Percentiles rank a stretch among this genome's conserved stretches.
These are phyloP conservation scores for Bromus sterilis DNA, from an alignment of 176 grass and related monocot species.

Conservation along the genomic window DNA sequence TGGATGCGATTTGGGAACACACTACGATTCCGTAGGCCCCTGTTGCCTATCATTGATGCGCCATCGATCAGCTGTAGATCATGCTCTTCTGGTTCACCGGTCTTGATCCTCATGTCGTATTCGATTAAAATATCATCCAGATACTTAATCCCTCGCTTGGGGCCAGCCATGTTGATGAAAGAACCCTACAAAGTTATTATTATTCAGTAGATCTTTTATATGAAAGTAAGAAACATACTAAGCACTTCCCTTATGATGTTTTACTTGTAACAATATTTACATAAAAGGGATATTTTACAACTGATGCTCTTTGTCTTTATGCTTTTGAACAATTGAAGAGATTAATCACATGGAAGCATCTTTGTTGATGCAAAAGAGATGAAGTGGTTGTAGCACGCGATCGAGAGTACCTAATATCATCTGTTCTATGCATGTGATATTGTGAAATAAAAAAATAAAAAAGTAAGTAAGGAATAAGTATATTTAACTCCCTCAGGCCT, in stretches of 20 bases:
- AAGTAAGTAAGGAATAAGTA: neutral
- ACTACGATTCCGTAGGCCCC: too few relatives aligned
- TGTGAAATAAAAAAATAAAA: neutral
- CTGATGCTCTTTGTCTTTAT: neutral
- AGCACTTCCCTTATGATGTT: neutral
- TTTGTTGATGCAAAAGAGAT: neutral
- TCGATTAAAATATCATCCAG: too few relatives aligned
- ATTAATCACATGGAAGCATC: neutral
- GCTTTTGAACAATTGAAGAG: neutral
- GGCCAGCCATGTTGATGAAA: too few relatives aligned
- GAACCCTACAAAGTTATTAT: too few relatives aligned
- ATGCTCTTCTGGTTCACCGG: too few relatives aligned
- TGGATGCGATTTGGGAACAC: too few relatives aligned
- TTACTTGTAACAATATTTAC: neutral
- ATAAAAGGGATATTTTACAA: neutral
- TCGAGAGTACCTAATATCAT: neutral
- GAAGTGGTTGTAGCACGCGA: neutral
- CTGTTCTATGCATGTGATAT: neutral
- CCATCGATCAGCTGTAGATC: too few relatives aligned
- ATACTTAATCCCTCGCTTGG: too few relatives aligned
- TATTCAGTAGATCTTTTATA: too few relatives aligned
- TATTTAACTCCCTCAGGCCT: neutral
- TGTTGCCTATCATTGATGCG: too few relatives aligned
- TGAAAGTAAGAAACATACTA: too few relatives aligned
- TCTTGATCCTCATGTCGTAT: too few relatives aligned